Evolutionary conservation across 352 stramenopile genomes (phyloP), one percentile per base, ranked within the genome.

Genomic region (Globisporangium cederbergense): DNA sequence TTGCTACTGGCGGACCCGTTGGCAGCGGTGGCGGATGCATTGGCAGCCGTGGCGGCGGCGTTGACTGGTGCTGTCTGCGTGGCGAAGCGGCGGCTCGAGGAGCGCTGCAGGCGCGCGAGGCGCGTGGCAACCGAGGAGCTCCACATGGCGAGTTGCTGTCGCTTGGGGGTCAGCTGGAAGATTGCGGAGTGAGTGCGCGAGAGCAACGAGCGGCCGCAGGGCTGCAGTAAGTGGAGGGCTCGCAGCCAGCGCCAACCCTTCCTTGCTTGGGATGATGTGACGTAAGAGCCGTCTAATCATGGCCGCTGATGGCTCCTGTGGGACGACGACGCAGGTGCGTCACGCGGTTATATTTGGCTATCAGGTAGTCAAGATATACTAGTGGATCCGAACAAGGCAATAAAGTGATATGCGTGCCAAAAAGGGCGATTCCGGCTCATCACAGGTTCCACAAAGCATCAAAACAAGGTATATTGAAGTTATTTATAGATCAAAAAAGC

Each of bases 51-150:
- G 34, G 60, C 51, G 34, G 60, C 51, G 36, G 59, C 59, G 59
- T 58, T 65, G 36, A 34, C 56, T 13, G 62, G 54, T 14, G 54
- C 32, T 14, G 62, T 52, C 46, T 67, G 62, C 45, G 62, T 51
- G 32, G 62, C 54, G 49, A 67, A 67, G 45, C 20, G 11, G 62
- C 62, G 55, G 30, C 6, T 28, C 9, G 36, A 4, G 45, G 54
- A 10, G 61, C 20, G 40, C n/a, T 47, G 52, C 52, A 60, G 16
- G 5, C 60, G 60, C 42, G 60, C 52, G 42, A 66, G 61, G 30
- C 61, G 61, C 7, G 61, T 38, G 52, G 36, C 53, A 32, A 47
- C 57, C 30, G 57, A 53, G 22, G 43, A 62, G 43, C 38, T 60
- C 40, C 59, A 65, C 59, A 65, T 65, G 45, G 47, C 32, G 56